Conservation (phyloP, 768 basidiomycete species). For the Calocybe gangraenosa region DNA sequence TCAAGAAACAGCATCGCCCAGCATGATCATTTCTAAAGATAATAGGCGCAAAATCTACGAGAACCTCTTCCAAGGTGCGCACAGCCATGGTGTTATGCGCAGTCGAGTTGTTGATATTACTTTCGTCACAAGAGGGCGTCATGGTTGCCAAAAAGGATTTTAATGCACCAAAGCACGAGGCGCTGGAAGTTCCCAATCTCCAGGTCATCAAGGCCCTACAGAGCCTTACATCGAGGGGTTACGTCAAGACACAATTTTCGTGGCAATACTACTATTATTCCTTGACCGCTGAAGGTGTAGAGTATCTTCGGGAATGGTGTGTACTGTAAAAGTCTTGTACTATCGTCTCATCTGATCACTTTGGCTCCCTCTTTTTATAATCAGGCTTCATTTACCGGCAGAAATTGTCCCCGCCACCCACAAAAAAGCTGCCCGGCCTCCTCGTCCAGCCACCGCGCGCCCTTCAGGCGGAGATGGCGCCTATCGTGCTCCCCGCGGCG, state of each 20-base stretch:
- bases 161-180: constrained; percentile 96
- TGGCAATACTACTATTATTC: constrained; percentile 99
- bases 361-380: background rate
- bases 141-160: constrained; percentile 99
- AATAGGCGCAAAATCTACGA: constrained; percentile 97
- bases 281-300: constrained; percentile 95
- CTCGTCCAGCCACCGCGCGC: constrained; percentile 75
- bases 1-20: constrained; percentile 35
- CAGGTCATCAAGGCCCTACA: constrained; percentile 71
- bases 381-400: constrained; percentile 85
- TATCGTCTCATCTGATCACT: background rate
- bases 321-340: too few species aligned
- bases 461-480: constrained; percentile 71
- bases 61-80: constrained; percentile 98
- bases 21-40: constrained; percentile 96
- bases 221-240: constrained; percentile 69
- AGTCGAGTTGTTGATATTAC: background rate
- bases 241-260: constrained; percentile 98
- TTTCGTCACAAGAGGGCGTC: constrained; percentile 71
- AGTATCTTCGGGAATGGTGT: constrained; percentile 90
- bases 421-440: constrained; percentile 90
- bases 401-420: constrained; percentile 98
- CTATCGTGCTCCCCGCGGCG: constrained; percentile 85
- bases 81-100: background rate
- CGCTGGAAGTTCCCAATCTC: constrained; percentile 69